A percentile compares a stretch with the other conserved stretches of the same genome.
phyloP scores from a whole-genome alignment of 2,329 filamentous ascomycete genomes.

The Akanthomyces dipterigenus region DNA sequence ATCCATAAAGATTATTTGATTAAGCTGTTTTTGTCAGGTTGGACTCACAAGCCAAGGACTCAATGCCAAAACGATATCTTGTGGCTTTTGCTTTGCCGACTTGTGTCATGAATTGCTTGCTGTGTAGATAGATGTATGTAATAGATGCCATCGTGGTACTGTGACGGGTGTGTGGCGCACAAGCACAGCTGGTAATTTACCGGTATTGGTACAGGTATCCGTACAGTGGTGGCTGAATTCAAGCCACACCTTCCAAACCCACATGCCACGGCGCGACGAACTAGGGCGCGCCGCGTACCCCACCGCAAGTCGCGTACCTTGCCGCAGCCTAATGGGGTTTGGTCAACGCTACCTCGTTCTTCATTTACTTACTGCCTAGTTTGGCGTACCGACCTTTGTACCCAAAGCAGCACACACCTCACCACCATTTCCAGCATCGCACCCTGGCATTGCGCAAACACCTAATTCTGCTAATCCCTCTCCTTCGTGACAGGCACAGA shows the following conservation, averaged over 20 bases:
- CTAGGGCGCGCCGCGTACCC: neutral
- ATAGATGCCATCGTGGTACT: too few species aligned
- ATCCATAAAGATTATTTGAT: neutral
- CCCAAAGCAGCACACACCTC: neutral
- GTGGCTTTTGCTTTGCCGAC: too few species aligned
- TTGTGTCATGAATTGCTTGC: too few species aligned
- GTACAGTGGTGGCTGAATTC: too few species aligned
- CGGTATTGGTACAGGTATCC: too few species aligned
- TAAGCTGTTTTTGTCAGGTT: neutral
- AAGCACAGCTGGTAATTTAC: neutral
- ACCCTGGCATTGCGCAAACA: neutral
- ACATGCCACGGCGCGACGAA: constrained; percentile 1
- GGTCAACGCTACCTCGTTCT: neutral
- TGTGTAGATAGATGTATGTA: too few species aligned
- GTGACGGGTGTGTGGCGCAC: neutral
- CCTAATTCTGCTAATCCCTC: neutral
- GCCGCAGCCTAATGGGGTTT: constrained; percentile 6
- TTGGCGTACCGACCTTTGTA: neutral
- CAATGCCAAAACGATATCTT: too few species aligned
- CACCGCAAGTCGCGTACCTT: constrained; percentile 12
- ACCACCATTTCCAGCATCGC: constrained; percentile 9
- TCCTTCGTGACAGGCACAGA: neutral
- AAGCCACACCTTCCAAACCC: neutral
- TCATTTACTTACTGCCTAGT: constrained; percentile 1
- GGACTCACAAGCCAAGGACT: neutral